Base-by-base conservation (phyloP, 2,329 filamentous ascomycete genomes). In the Aspergillus oerlinghausenensis region DNA sequence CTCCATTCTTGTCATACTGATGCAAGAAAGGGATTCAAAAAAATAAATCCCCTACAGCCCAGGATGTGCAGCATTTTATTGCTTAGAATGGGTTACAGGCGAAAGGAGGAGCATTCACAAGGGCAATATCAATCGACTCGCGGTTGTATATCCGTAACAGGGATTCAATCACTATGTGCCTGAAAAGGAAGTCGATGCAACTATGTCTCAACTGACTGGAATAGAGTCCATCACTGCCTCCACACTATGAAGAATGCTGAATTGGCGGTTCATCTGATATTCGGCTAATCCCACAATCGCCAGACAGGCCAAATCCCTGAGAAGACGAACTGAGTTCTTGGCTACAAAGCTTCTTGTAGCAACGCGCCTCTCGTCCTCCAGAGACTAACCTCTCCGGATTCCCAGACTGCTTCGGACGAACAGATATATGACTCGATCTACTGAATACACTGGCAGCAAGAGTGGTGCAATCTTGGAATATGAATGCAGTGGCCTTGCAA, bases 291-390 rank as follows among this genome's bases (percentile, higher is more conserved):
- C 51, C 29, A 54, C 25, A 11, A 43, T 26, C 6, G 29, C 11
- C 8, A 49, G 19, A n/a, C 32, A n/a, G 0, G 43, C 43, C 2
- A 49, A 7, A 3, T 19, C 1, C 25, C 49, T 47, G 9, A 49
- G 26, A 28, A 48, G 21, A 51, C 43, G 23, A 26, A 21, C 42
- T 11, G 32, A 49, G 25, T 25, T 50, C 43, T 55, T 28, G 55
- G 57, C 43, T 42, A 50, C 35, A 47, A 49, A 38, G 52, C 17
- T n/a, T 25, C 11, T 47, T 35, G 19, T 23, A 10, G 47, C 47
- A 49, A 49, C 10, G n/a, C 29, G 28, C 26, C 55, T 38, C 55
- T 61, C 59, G 40, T 57, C 32, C 17, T 59, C 59, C 21, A 61
- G 42, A 23, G 51, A 55, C 54, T 52, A 59, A 25, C 45, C 40